These are phyloP conservation scores for Cadophora malorum DNA, from an alignment of 2,329 filamentous ascomycete species.

Conservation along the genomic window DNA sequence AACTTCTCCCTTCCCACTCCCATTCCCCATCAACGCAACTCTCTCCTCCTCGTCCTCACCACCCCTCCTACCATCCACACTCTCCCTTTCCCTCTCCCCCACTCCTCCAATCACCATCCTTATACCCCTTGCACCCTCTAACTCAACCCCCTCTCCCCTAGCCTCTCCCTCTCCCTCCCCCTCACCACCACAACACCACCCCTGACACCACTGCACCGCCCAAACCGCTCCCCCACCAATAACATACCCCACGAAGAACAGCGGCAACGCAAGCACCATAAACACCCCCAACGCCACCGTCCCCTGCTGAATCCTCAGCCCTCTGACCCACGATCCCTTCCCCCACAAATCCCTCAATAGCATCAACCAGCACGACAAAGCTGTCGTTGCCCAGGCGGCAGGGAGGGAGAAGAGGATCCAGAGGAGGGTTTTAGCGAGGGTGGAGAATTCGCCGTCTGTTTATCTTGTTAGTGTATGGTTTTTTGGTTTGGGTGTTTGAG, in stretches of 20 bases:
- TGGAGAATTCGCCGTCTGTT: too few species aligned
- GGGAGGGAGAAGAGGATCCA: conserved; percentile 4
- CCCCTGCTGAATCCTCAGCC: not conserved
- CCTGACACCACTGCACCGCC: conserved; percentile 28
- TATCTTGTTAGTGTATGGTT: too few species aligned
- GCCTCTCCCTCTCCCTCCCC: conserved; percentile 15
- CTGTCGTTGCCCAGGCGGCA: conserved; percentile 13
- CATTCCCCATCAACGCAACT: conserved; percentile 21
- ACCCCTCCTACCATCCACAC: not conserved
- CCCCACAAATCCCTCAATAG: conserved; percentile 28
- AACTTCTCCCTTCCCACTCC: conserved; percentile 15
- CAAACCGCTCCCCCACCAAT: conserved; percentile 13
- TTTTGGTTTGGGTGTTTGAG: too few species aligned
- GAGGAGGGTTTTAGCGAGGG: not conserved
- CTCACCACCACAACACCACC: conserved; percentile 28
- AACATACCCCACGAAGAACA: conserved; percentile 13
- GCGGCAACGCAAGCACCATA: conserved; percentile 6
- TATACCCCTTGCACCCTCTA: not conserved
- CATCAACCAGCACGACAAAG: conserved; percentile 24
- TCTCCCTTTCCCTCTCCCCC: not conserved
- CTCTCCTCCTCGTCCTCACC: conserved; percentile 19
- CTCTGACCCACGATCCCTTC: not conserved
- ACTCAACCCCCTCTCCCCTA: too few species aligned
- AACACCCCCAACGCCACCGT: conserved; percentile 14
- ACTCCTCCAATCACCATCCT: not conserved